Evolutionary conservation across 768 basidiomycete genomes (phyloP).

Genomic region (Auricularia sp.): DNA sequence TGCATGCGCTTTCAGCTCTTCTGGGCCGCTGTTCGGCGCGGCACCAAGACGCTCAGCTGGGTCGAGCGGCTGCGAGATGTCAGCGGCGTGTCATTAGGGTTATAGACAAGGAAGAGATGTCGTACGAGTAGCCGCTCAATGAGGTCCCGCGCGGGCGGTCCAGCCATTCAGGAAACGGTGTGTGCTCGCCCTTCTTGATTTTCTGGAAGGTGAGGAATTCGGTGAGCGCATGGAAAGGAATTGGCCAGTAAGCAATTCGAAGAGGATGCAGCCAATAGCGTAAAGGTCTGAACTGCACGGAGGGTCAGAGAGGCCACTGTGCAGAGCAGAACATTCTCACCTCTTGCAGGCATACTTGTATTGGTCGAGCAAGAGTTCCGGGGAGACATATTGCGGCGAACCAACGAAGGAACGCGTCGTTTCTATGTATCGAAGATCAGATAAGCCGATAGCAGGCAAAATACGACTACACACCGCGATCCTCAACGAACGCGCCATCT

Average conservation of each 20-base stretch:
- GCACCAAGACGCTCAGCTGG: conserved; percentile 54
- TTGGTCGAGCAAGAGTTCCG: conserved; percentile 67
- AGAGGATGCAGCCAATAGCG: conserved; percentile 91
- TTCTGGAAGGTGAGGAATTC: conserved; percentile 95
- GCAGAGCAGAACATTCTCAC: conserved; percentile 29
- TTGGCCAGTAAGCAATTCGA: conserved; percentile 83
- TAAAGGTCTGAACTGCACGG: conserved; percentile 76
- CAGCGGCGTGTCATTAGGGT: background rate
- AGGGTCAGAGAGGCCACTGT: conserved; percentile 4
- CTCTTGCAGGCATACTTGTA: conserved; percentile 61
- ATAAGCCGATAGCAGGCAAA: background rate
- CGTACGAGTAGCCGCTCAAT: conserved; percentile 67
- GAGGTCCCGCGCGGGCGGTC: conserved; percentile 73
- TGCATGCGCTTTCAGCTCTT: conserved; percentile 45
- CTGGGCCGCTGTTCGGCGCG: conserved; percentile 28
- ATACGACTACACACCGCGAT: conserved; percentile 2
- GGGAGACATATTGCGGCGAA: conserved; percentile 82
- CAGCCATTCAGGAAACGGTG: conserved; percentile 70
- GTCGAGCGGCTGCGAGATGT: conserved; percentile 37
- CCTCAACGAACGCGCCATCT: background rate
- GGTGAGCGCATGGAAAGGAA: conserved; percentile 88
- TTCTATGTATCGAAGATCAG: conserved; percentile 29
- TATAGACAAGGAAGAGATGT: conserved; percentile 4
- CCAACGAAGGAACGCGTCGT: conserved; percentile 74
- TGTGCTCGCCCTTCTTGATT: conserved; percentile 80